Evolutionary conservation across 345 rosid species (phyloP), one percentile per base, ranked within the genome.

Genomic region (Toxicodendron radicans): DNA sequence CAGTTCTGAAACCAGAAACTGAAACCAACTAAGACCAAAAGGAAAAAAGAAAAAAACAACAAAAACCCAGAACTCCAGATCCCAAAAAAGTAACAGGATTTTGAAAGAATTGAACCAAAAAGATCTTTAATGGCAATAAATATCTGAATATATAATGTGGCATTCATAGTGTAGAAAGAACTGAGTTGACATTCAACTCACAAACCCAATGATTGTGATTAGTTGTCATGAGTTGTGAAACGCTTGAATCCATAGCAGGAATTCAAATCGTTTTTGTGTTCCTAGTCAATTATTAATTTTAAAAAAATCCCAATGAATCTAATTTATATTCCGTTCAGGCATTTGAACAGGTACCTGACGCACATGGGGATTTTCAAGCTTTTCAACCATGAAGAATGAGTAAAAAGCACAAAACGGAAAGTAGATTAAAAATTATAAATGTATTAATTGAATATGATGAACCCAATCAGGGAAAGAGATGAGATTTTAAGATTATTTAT

Each of bases 201-300:
- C 18, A 41, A 75, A 20, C 58, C 48, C 51, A 73, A 73, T 57
- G 59, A 63, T 41, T 33, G 67, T 54, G 76, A 61, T 68, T 71
- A 32, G 66, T 58, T 67, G 81, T 68, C 66, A 73, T 64, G 72
- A 58, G 78, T 54, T 69, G 77, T 73, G 71, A 68, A 65, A 43
- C 7, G 41, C 58, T 49, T 38, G 51, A 70, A 70, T 43, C 61
- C 27, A 59, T 49, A 14, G 62, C 57, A 60, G 11, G 16, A 41
- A 14, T 32, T 10, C 49, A 17, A 10, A 33, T 53, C n/a, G 20
- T 30, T 24, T 52, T 7, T 13, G 41, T 68, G 41, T 56, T 35
- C 30, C 5, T 45, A 45, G 63, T 21, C 38, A 17, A 58, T 58
- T 62, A 72, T 33, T 27, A 51, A 72, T 30, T 52, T 21, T 18